Percentiles rank a stretch among this genome's conserved stretches.
These are phyloP conservation scores for Diatrype stigma DNA, from an alignment of 2,329 filamentous ascomycete species.

Conservation along the genomic window DNA sequence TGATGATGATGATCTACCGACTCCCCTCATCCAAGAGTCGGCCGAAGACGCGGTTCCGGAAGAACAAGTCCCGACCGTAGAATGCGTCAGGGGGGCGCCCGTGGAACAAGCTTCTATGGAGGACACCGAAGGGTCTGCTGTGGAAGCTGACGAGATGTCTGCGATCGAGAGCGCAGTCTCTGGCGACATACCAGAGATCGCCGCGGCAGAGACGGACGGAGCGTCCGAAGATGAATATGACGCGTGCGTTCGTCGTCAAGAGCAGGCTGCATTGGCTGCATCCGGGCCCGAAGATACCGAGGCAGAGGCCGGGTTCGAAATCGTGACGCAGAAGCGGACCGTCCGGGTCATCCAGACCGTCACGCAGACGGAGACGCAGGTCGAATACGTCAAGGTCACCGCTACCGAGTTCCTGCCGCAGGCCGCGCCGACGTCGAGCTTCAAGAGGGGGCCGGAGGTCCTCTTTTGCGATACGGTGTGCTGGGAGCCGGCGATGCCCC, in stretches of 20 bases:
- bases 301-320: no score
- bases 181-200: background rate
- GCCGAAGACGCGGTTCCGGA: background rate
- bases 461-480: background rate
- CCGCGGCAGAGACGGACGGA: background rate
- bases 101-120: background rate
- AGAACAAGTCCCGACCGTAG: background rate
- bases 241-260: background rate
- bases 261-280: background rate
- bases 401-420: background rate
- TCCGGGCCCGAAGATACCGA: conserved; percentile 19
- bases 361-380: conserved; percentile 27
- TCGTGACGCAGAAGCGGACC: conserved; percentile 23
- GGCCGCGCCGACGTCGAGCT: background rate
- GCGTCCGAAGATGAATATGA: background rate
- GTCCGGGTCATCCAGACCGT: conserved; percentile 32
- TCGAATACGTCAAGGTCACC: conserved; percentile 23
- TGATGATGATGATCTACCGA: background rate
- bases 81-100: background rate
- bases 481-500: background rate
- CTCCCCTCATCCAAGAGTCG: background rate
- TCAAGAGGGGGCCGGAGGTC: background rate
- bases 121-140: background rate
- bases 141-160: background rate
- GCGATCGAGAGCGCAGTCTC: background rate